Base-by-base conservation (phyloP, 495 filamentous ascomycete species). In the Melanomma pulvis-pyrius region DNA sequence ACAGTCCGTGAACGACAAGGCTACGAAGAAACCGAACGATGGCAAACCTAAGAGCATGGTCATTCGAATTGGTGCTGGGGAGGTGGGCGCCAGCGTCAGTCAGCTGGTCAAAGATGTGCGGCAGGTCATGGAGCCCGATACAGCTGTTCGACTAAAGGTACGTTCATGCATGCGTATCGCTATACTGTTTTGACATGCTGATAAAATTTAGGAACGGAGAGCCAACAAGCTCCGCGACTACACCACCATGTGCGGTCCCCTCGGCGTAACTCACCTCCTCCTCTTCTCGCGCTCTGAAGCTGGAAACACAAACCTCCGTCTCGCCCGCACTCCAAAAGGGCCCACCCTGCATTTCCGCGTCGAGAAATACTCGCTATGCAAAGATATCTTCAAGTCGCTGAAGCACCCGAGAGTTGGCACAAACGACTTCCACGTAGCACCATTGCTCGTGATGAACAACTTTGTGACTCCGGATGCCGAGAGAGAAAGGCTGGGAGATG, bases 391-490 rank as follows among this genome's bases (percentile, higher is more conserved):
- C 73, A 89, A 85, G 65, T 86, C 90, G 28, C 81, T 90, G 79
- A 90, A 91, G 74, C 91, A 90, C 71, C 92, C 94, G 1, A 84
- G 85, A 72, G 89, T 86, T 25, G 88, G 88, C 52, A 88, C 87
- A 61, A 92, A 93, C 75, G 91, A 96, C 71, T 94, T 90, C 73
- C 80, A 86, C 51, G 90, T 86, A 26, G 84, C 93, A 1, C 93
- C 93, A 53, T 79, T 98, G 74, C 83, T 98, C 19, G 96, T 98
- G 59, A 97, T 98, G 94, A 99, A 99, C 79, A 96, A 97, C 74
- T 97, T 99, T 78, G 84, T 83, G 34, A 88, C 85, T 1, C 82
- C 90, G 41, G 81, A 87, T n/a, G 86, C 89, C 52, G 82, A 87
- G 19, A 50, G 63, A 29, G 66, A 61, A 39, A 59, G 56, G 24